A percentile compares a stretch with the other conserved stretches of the same genome.
phyloP scores from a whole-genome alignment of 176 grass and related monocot genomes.

The Rhynchospora tenuis region DNA sequence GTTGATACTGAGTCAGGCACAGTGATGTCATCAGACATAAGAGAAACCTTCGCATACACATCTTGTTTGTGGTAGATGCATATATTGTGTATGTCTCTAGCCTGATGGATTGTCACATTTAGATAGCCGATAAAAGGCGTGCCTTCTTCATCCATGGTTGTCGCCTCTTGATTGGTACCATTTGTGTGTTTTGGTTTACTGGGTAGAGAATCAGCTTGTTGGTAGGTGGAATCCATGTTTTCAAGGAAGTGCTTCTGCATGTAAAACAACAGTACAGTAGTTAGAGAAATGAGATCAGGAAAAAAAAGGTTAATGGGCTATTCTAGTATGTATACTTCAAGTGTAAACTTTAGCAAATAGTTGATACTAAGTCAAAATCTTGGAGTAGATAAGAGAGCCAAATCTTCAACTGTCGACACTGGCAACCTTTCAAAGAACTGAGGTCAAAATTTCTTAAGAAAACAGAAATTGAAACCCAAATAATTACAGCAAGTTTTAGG shows the following conservation, averaged over 20 bases:
- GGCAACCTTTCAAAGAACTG: neutral
- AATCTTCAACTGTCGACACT: neutral
- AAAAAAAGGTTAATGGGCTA: neutral
- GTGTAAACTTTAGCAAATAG: slow-evolving; percentile 21
- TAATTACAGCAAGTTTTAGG: neutral
- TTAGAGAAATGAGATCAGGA: slow-evolving; percentile 6
- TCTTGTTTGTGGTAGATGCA: slow-evolving; percentile 99
- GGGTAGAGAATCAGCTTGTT: neutral
- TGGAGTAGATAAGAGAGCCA: slow-evolving; percentile 18
- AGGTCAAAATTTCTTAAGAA: neutral
- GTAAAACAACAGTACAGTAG: neutral
- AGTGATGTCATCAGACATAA: slow-evolving; percentile 24
- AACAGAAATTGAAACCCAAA: neutral
- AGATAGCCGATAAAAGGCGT: slow-evolving; percentile 46
- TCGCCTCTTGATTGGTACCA: slow-evolving; percentile 18
- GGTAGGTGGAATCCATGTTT: slow-evolving; percentile 10
- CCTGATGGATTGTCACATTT: slow-evolving; percentile 70
- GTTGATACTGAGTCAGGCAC: slow-evolving; percentile 54
- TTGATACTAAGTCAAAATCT: slow-evolving; percentile 25
- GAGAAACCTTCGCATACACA: slow-evolving; percentile 78
- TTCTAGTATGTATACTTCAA: slow-evolving; percentile 16
- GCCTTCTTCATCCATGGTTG: slow-evolving; percentile 22
- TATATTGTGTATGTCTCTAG: slow-evolving; percentile 87
- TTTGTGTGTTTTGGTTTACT: slow-evolving; percentile 4
- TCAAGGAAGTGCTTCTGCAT: neutral